phyloP scores from a whole-genome alignment of 129 eudicot species.

The Silybum marianum region DNA sequence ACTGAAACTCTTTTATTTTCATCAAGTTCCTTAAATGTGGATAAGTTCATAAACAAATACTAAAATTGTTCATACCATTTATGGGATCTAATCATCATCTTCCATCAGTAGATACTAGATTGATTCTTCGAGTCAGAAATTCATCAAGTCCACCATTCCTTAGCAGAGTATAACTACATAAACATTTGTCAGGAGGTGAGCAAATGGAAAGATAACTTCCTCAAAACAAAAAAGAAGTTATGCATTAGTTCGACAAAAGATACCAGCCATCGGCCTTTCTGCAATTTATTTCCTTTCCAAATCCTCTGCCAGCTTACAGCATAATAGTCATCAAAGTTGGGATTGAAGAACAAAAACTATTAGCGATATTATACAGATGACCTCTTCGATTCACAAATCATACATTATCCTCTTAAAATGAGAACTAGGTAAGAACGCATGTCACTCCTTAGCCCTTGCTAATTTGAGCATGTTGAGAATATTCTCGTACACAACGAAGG shows the following conservation, averaged over 20 bases:
- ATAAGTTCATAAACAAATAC: not conserved
- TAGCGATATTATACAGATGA: slow-evolving; percentile 1
- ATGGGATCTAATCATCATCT: not conserved
- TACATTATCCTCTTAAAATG: no score
- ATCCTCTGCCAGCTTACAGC: not conserved
- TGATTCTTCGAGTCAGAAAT: not conserved
- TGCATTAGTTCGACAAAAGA: not conserved
- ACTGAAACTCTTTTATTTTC: not conserved
- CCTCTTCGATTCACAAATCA: slow-evolving; percentile 4
- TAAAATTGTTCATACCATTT: not conserved
- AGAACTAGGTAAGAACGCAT: no score
- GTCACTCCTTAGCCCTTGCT: slow-evolving; percentile 46
- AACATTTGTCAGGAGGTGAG: not conserved
- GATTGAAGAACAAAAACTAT: not conserved
- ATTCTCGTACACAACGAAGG: slow-evolving; percentile 88
- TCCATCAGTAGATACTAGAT: not conserved
- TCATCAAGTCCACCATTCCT: not conserved
- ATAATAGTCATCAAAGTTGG: not conserved
- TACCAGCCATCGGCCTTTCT: not conserved
- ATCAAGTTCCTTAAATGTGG: not conserved
- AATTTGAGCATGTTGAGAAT: slow-evolving; percentile 66
- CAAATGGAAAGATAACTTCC: not conserved
- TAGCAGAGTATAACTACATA: not conserved
- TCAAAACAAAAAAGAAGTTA: not conserved
- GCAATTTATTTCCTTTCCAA: not conserved